Base-by-base conservation (phyloP, 345 rosid genomes). In the Corymbia maculata region DNA sequence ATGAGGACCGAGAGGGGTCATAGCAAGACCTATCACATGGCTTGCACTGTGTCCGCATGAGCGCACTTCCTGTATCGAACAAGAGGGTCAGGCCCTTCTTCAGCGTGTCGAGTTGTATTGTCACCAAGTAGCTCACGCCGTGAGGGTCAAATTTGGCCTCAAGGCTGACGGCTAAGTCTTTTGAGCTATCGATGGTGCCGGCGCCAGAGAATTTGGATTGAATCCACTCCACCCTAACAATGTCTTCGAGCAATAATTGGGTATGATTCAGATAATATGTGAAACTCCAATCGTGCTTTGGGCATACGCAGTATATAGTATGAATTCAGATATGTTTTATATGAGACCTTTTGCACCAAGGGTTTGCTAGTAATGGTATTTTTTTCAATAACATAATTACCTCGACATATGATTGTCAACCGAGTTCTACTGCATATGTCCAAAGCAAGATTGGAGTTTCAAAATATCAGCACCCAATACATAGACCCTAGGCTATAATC, bases 21-120 rank as follows among this genome's bases (percentile, higher is more conserved):
- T 79, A 86, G 53, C 90, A 89, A 30, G 53, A 70, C 79, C 21
- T 49, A 17, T 14, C 9, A 66, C 90, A 86, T n/a, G 89, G 86
- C 44, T 28, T 32, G 87, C 92, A 89, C 32, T 86, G 61, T 13
- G 88, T 21, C 90, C 89, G 89, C 13, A 70, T 89, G 32, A 88
- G 8, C 13, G 85, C 68, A 36, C 90, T 89, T 51, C 90, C 92
- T 9, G 92, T 91, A 86, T 91, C 91, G 36, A 91, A 70, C 15
- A 85, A 42, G 52, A 36, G 42, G 42, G 42, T 36, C 42, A 36
- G 42, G 42, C 42, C 42, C 42, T 36, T 36, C 42, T 36, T 36
- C 42, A 36, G 42, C 42, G 4, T 36, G 42, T 36, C 42, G 42
- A 36, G 42, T 36, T 36, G 42, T 15, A 61, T 86, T 3, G 47